Conservation (phyloP, 2,329 filamentous ascomycete species). For the Fusarium sp. region DNA sequence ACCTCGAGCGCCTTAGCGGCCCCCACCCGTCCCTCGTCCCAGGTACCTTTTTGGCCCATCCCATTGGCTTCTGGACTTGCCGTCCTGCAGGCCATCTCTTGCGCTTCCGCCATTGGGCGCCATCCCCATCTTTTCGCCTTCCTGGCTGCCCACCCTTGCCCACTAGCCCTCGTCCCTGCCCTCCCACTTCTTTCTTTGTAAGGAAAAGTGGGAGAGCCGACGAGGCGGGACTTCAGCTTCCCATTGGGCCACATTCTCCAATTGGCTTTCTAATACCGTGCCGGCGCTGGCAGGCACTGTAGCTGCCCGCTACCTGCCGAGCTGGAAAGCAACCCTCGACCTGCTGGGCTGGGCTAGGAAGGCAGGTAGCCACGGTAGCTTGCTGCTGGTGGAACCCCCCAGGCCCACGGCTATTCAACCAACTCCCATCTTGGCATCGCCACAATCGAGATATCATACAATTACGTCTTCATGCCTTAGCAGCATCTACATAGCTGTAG, state of each 20-base stretch:
- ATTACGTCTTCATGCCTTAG: slow-evolving; percentile 37
- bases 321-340: slow-evolving; percentile 15
- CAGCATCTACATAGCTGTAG: slow-evolving; percentile 13
- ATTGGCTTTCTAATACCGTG: slow-evolving; percentile 44
- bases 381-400: slow-evolving; percentile 1
- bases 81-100: slow-evolving; percentile 42
- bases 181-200: not conserved
- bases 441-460: slow-evolving; percentile 42
- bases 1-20: slow-evolving; percentile 25
- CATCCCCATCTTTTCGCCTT: slow-evolving; percentile 10
- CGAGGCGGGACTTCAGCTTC: slow-evolving; percentile 32
- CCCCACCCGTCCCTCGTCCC: slow-evolving; percentile 39
- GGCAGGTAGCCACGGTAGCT: too few species aligned
- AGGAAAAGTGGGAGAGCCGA: slow-evolving; percentile 32
- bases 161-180: not conserved
- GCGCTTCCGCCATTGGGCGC: slow-evolving; percentile 30
- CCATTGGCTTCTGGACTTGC: slow-evolving; percentile 29
- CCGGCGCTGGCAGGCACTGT: slow-evolving; percentile 23
- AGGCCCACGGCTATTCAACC: slow-evolving; percentile 22
- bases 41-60: slow-evolving; percentile 21
- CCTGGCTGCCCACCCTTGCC: not conserved
- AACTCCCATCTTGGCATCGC: slow-evolving; percentile 45
- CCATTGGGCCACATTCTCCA: slow-evolving; percentile 38
- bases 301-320: slow-evolving; percentile 39
- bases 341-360: not conserved